Evolutionary conservation across 1,284 basidiomycete genomes (phyloP).

Genomic region (Schizophyllum amplum): DNA sequence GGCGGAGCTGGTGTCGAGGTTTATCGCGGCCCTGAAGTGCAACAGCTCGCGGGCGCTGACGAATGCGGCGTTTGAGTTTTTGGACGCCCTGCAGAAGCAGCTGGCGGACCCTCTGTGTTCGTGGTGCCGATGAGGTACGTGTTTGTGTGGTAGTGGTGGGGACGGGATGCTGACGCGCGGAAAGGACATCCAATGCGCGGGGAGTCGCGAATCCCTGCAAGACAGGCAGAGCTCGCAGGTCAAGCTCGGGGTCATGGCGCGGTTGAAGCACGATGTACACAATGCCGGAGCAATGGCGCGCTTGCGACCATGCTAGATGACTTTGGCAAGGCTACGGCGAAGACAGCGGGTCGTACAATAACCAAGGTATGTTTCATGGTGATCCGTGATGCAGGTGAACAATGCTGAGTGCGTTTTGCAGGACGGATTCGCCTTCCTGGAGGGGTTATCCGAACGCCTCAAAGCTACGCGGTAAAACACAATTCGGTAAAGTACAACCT

Average conservation of each 20-base stretch:
- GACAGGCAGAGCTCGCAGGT: slow-evolving; percentile 33
- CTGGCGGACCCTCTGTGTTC: slow-evolving; percentile 57
- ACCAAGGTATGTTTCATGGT: slow-evolving; percentile 43
- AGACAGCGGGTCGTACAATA: slow-evolving; percentile 54
- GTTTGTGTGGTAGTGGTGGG: slow-evolving; percentile 16
- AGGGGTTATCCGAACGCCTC: slow-evolving; percentile 46
- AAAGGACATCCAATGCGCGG: slow-evolving; percentile 14
- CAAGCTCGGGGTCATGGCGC: slow-evolving; percentile 50
- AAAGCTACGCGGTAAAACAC: slow-evolving; percentile 20
- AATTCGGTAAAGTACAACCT: background rate
- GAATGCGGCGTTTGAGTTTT: slow-evolving; percentile 60
- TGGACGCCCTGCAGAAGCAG: slow-evolving; percentile 61
- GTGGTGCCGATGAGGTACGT: slow-evolving; percentile 41
- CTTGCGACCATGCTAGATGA: slow-evolving; percentile 58
- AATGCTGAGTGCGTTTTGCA: slow-evolving; percentile 13
- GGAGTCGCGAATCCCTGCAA: slow-evolving; percentile 5
- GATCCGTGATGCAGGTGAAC: background rate
- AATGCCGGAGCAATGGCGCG: slow-evolving; percentile 41
- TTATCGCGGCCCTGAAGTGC: slow-evolving; percentile 47
- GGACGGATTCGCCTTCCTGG: slow-evolving; percentile 66
- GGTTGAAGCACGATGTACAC: slow-evolving; percentile 44
- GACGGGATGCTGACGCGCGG: slow-evolving; percentile 19
- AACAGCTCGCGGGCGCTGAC: slow-evolving; percentile 60
- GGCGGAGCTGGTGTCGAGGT: slow-evolving; percentile 45
- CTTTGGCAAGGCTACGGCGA: slow-evolving; percentile 58